Conservation (phyloP, 1,284 basidiomycete species). For the Puccinia polysora region DNA sequence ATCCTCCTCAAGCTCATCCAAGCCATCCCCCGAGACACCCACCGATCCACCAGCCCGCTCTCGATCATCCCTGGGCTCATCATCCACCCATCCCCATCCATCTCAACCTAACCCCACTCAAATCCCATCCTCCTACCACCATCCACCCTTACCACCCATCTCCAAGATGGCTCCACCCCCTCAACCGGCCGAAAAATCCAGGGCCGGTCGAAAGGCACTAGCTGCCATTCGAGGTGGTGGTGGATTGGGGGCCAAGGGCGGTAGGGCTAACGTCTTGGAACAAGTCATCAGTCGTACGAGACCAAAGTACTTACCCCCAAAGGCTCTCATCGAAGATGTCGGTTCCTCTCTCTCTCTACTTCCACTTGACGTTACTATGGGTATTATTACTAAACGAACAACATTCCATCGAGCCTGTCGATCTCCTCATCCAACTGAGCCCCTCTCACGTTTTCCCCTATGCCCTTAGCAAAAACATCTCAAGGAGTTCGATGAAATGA, state of each 20-base stretch:
- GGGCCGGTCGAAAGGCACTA: constrained; percentile 17
- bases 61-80: too few species aligned
- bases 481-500: constrained; percentile 21
- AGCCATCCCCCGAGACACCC: too few species aligned
- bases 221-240: constrained; percentile 29
- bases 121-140: not conserved
- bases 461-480: constrained; percentile 17
- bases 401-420: not conserved
- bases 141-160: not conserved
- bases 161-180: constrained; percentile 28
- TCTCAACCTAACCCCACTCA: not conserved
- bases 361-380: too few species aligned
- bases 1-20: too few species aligned
- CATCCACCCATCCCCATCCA: too few species aligned
- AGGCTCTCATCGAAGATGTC: constrained; percentile 48
- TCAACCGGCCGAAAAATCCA: constrained; percentile 24
- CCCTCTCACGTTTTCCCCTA: not conserved
- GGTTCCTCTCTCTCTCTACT: not conserved
- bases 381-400: not conserved
- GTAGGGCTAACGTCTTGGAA: constrained; percentile 46
- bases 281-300: constrained; percentile 49
- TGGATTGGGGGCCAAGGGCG: constrained; percentile 30
- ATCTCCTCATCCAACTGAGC: not conserved
- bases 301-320: constrained; percentile 49
- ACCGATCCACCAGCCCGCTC: too few species aligned